Percentiles rank a stretch among this genome's conserved stretches.
Conservation (phyloP, 441 rosid genomes). For the Manihot esculenta region DNA sequence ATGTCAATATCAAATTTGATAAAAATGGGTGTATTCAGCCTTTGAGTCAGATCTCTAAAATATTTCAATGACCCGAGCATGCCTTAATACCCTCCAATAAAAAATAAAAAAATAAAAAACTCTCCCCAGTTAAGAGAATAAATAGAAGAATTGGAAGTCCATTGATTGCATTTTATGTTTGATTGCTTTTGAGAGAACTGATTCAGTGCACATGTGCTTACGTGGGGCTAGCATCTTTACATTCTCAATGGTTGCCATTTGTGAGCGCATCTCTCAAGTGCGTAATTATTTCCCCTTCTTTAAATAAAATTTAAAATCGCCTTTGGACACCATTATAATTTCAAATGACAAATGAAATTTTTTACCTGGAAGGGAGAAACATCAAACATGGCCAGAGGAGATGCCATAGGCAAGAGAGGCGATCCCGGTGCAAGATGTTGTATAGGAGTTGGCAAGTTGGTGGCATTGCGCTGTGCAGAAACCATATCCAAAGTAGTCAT, state of each 20-base stretch:
- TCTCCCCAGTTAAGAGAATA: too few species aligned
- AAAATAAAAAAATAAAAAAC: too few species aligned
- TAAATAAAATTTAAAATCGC: too few species aligned
- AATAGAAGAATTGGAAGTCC: not conserved
- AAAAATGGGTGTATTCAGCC: not conserved
- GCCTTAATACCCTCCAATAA: too few species aligned
- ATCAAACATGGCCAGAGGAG: constrained; percentile 89
- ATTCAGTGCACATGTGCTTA: not conserved
- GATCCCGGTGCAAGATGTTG: constrained; percentile 87
- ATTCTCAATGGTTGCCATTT: not conserved
- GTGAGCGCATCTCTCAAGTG: not conserved
- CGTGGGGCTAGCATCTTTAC: not conserved
- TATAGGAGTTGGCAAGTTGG: constrained; percentile 58
- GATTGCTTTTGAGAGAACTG: not conserved
- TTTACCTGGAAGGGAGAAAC: constrained; percentile 93
- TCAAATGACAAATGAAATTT: not conserved
- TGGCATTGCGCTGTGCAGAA: constrained; percentile 56
- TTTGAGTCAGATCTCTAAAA: not conserved
- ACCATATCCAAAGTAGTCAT: constrained; percentile 51
- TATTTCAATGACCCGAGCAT: not conserved
- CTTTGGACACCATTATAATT: too few species aligned
- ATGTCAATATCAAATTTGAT: not conserved
- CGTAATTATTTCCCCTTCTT: not conserved
- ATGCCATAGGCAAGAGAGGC: constrained; percentile 66
- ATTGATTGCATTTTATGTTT: not conserved